Percentiles rank a stretch among this genome's conserved stretches.
phyloP scores from a whole-genome alignment of 2,329 filamentous ascomycete species.

The Microdochium bolleyi region DNA sequence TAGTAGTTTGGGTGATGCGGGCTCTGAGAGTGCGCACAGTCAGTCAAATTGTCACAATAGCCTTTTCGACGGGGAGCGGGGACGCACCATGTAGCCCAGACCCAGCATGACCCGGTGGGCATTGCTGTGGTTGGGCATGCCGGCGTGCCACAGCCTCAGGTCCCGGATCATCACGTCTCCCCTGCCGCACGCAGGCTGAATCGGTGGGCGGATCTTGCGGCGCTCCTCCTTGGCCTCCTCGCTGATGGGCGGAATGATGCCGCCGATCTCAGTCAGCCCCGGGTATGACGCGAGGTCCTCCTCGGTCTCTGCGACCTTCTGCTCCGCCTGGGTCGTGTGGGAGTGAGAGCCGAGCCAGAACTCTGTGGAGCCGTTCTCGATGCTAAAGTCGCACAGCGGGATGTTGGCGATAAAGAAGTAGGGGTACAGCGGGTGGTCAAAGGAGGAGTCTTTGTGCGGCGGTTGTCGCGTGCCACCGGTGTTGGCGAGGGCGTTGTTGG shows the following conservation, averaged over 20 bases:
- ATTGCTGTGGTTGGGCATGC: constrained; percentile 20
- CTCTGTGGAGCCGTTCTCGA: constrained; percentile 26
- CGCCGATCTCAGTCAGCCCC: background rate
- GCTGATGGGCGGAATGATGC: constrained; percentile 6
- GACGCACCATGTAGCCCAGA: constrained; percentile 14
- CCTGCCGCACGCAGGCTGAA: constrained; percentile 12
- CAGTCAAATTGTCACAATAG: background rate
- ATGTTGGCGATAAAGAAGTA: constrained; percentile 30
- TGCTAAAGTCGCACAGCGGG: constrained; percentile 24
- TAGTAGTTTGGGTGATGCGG: background rate
- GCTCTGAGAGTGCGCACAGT: background rate
- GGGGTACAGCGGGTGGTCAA: constrained; percentile 24
- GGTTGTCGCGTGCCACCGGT: constrained; percentile 26
- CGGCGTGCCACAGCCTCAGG: constrained; percentile 20
- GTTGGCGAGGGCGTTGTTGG: constrained; percentile 27
- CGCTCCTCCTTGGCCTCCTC: constrained; percentile 11
- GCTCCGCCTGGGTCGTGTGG: constrained; percentile 19
- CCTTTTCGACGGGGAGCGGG: background rate
- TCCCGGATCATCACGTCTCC: constrained; percentile 21
- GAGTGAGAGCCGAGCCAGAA: constrained; percentile 32
- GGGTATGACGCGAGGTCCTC: constrained; percentile 1
- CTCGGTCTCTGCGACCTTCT: constrained; percentile 15
- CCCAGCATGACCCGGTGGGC: constrained; percentile 17
- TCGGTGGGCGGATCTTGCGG: constrained; percentile 14
- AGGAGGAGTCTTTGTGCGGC: constrained; percentile 27